Base-by-base conservation (phyloP, 805 yeast species). In the Pichia exigua region DNA sequence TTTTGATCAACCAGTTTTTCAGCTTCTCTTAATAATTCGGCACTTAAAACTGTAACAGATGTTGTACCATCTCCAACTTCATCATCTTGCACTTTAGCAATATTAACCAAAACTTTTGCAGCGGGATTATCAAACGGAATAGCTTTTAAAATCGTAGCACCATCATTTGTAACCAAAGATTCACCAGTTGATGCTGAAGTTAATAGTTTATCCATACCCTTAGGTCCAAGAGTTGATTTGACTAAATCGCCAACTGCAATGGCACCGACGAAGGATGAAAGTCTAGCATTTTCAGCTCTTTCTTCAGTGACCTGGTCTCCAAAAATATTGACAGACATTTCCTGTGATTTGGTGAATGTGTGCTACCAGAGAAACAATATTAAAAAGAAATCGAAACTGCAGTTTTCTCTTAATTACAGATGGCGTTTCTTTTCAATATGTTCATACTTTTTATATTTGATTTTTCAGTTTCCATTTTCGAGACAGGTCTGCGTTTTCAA, bases 21-120 rank as follows among this genome's bases (percentile, higher is more conserved):
- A 35, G 98, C 97, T 72, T 92, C 97, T 66, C 96, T 81, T 59
- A 94, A 75, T 53, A 94, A 76, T 70, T 94, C 98, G 11, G 97
- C 91, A 43, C 92, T 83, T 52, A 92, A 72, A 13, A 94, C 87
- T 0, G 97, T 90, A 32, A 95, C 99, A 26, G 96, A 86, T 0
- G 99, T 92, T 42, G 99, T 94, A 59, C 99, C 99, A 65, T 94
- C 98, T 54, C 98, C 98, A 59, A 92, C 96, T 69, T 92, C 97
- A 54, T 95, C 96, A 68, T 94, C 99, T 73, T 94, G 99, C 21
- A 95, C 92, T 67, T 94, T 85, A 47, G 97, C 85, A 51, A 94
- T 86, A 66, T 95, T 95, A 32, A 95, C 99, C 58, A 94, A 74
- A 51, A 92, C 92, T 62, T 88, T 88, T 24, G 99, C 99, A 17